Base-by-base conservation (phyloP, 1,284 basidiomycete species). In the Ceratobasidium sp. region DNA sequence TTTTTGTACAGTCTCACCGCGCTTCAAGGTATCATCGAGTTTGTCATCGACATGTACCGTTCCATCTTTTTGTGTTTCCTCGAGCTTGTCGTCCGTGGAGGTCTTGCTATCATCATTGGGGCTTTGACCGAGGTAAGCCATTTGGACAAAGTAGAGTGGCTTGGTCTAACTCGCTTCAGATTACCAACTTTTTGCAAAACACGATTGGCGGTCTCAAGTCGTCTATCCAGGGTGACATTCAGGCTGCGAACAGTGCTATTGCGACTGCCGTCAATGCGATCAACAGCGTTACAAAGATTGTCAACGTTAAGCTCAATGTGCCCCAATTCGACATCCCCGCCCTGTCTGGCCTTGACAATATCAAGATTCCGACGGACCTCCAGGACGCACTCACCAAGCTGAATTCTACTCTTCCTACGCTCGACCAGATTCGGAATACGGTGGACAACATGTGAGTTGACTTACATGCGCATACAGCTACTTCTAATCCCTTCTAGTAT, bases 1-100 rank as follows among this genome's bases (percentile, higher is more conserved):
- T 48, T 34, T 78, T 31, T 74, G 27, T 59, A 77, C 78, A 80
- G 83, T 75, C 84, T 97, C 75, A 95, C 91, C 0, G 85, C 90
- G 51, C 91, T 97, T 87, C 92, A 96, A 80, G 89, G 86, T 0
- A 89, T 97, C 78, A 91, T 97, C 82, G 92, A 94, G 78, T 98
- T 98, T 82, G 88, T 98, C 75, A 89, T 98, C 78, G 92, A 96
- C 82, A 89, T 92, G 69, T 99, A 98, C 81, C 90, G 95, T 48
- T 95, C 93, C 3, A 91, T 96, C 0, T 90, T 98, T 78, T 85
- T 98, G 64, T 98, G 96, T 83, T 95, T 97, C 77, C 84, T 98
- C 77, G 94, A 98, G 83, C 86, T 98, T 59, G 89, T 94, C 14
- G 90, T 99, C 1, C 88, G 90, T 27, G 95, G 95, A 16, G 90